Evolutionary conservation across 116 monocot species (phyloP).

Genomic region (Cymodocea nodosa): DNA sequence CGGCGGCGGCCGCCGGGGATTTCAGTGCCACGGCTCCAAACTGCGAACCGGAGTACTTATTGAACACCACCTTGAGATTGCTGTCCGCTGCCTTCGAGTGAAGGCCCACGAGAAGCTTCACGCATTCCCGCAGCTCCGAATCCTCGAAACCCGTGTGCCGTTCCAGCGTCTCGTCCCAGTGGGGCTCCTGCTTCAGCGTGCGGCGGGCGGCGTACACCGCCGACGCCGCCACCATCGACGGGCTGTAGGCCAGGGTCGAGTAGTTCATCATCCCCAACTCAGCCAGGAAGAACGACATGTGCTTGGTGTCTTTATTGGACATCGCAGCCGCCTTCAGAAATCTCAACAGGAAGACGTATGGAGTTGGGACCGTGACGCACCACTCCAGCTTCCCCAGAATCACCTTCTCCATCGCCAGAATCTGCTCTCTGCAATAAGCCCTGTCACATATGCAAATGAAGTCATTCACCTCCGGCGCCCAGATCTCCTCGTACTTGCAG

Average conservation of each 20-base stretch:
- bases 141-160: slow-evolving; percentile 54
- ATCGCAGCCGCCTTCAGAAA: slow-evolving; percentile 57
- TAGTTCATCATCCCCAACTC: slow-evolving; percentile 73
- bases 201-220: slow-evolving; percentile 69
- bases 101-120: slow-evolving; percentile 17
- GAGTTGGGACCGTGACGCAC: slow-evolving; percentile 78
- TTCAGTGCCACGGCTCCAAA: slow-evolving; percentile 36
- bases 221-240: slow-evolving; percentile 62
- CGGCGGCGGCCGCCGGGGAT: slow-evolving; percentile 15
- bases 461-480: slow-evolving; percentile 85
- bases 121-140: slow-evolving; percentile 34
- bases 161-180: slow-evolving; percentile 53
- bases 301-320: slow-evolving; percentile 55
- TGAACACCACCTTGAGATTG: slow-evolving; percentile 53
- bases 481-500: slow-evolving; percentile 90
- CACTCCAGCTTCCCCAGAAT: slow-evolving; percentile 82
- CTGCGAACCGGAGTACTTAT: slow-evolving; percentile 42
- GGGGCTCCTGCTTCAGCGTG: slow-evolving; percentile 45
- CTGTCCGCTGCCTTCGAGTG: slow-evolving; percentile 30
- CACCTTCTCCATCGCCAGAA: slow-evolving; percentile 55
- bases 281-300: slow-evolving; percentile 75
- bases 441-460: slow-evolving; percentile 53
- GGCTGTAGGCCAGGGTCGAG: slow-evolving; percentile 16
- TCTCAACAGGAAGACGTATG: slow-evolving; percentile 68
- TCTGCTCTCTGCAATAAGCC: slow-evolving; percentile 47